Conservation (phyloP, 148 eudicot genomes). For the Persicaria maculosa region DNA sequence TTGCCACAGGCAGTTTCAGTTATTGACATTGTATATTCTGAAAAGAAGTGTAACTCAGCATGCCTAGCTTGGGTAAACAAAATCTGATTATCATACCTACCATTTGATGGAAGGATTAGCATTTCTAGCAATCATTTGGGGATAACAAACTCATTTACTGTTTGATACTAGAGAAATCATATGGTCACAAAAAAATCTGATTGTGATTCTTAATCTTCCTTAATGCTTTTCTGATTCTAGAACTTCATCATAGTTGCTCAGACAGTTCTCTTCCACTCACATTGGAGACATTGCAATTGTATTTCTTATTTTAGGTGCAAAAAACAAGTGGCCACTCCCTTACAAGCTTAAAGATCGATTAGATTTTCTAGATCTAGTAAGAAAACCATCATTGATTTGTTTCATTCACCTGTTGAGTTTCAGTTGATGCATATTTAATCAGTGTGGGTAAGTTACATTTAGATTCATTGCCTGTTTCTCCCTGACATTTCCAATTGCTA, state of each 20-base stretch:
- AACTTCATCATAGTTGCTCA: background rate
- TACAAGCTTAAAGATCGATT: background rate
- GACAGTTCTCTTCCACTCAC: background rate
- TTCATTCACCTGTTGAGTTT: background rate
- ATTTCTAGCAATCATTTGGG: background rate
- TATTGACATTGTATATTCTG: too few relatives aligned
- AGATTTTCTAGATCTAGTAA: background rate
- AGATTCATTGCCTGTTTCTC: background rate
- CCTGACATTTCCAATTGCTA: background rate
- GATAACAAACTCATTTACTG: background rate
- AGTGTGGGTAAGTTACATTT: background rate
- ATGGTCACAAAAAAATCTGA: background rate
- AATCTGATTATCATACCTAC: background rate
- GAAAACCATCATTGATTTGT: background rate
- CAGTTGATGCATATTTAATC: background rate
- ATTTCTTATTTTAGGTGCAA: background rate
- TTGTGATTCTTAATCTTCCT: background rate
- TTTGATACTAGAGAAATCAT: background rate
- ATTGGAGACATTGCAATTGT: background rate
- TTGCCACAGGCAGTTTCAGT: background rate
- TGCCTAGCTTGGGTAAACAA: background rate
- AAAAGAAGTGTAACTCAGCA: background rate
- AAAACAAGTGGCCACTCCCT: background rate
- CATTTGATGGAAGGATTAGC: background rate
- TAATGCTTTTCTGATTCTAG: background rate